Evolutionary conservation across 2,329 filamentous ascomycete genomes (phyloP).

Genomic region (Colletotrichum somersetense): DNA sequence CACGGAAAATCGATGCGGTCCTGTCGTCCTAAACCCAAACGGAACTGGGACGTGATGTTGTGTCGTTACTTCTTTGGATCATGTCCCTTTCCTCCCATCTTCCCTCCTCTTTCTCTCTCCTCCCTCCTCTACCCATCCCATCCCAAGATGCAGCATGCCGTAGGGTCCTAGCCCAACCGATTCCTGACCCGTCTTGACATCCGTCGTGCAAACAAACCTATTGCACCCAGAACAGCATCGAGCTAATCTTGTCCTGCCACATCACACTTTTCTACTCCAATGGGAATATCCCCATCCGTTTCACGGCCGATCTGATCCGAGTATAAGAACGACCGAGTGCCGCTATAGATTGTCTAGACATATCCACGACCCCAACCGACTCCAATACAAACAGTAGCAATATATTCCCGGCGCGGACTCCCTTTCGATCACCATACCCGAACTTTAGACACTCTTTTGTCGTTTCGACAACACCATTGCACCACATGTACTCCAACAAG

Average conservation of each 20-base stretch:
- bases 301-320: slow-evolving; percentile 28
- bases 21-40: slow-evolving; percentile 42
- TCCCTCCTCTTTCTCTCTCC: slow-evolving; percentile 32
- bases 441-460: slow-evolving; percentile 16
- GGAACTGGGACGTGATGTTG: slow-evolving; percentile 39
- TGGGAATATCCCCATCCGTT: slow-evolving; percentile 35
- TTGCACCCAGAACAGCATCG: slow-evolving; percentile 35
- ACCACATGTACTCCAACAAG: slow-evolving; percentile 40
- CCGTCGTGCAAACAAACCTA: slow-evolving; percentile 38
- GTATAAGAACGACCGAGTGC: slow-evolving; percentile 41
- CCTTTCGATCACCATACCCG: background rate
- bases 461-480: slow-evolving; percentile 15
- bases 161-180: slow-evolving; percentile 43
- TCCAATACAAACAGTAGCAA: background rate
- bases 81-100: slow-evolving; percentile 40
- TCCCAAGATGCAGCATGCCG: slow-evolving; percentile 43
- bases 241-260: slow-evolving; percentile 42
- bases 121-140: slow-evolving; percentile 38
- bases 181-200: slow-evolving; percentile 36
- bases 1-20: slow-evolving; percentile 37
- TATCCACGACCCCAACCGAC: slow-evolving; percentile 22
- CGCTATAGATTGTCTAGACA: slow-evolving; percentile 24
- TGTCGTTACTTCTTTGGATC: slow-evolving; percentile 42
- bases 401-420: background rate
- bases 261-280: slow-evolving; percentile 41